A percentile compares a stretch with the other conserved stretches of the same genome.
Conservation (phyloP, 106 monocot genomes). For the Gastrodia elata region DNA sequence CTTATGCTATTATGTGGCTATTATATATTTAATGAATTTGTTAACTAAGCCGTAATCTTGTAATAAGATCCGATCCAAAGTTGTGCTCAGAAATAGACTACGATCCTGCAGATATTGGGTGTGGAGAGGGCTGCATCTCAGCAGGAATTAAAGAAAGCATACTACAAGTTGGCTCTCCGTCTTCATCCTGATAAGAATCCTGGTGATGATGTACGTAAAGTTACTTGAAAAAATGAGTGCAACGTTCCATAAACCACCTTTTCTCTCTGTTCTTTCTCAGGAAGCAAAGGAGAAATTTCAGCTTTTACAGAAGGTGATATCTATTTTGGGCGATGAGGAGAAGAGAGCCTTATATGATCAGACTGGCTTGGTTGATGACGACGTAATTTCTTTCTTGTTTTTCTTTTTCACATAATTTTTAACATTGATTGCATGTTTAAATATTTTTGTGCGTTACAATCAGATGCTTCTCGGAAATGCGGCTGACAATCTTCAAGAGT, state of each 20-base stretch:
- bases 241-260: background rate
- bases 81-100: background rate
- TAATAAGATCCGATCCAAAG: background rate
- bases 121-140: slow-evolving; percentile 80
- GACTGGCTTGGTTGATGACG: slow-evolving; percentile 85
- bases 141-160: slow-evolving; percentile 95
- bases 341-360: slow-evolving; percentile 92
- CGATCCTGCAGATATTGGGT: slow-evolving; percentile 61
- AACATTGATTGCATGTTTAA: background rate
- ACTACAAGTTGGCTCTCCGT: slow-evolving; percentile 85
- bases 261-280: slow-evolving; percentile 20
- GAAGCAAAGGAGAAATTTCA: slow-evolving; percentile 99
- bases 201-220: slow-evolving; percentile 69
- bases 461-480: slow-evolving; percentile 74
- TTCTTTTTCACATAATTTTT: background rate
- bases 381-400: slow-evolving; percentile 27
- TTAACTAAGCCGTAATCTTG: background rate
- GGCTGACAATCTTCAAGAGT: slow-evolving; percentile 72
- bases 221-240: background rate
- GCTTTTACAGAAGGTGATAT: slow-evolving; percentile 89
- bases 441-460: background rate
- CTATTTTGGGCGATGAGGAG: slow-evolving; percentile 91
- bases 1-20: too few relatives aligned
- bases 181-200: slow-evolving; percentile 99
- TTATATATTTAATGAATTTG: too few relatives aligned